Evolutionary conservation across 1,284 basidiomycete genomes (phyloP).

Genomic region (Thecaphora thlaspeos): DNA sequence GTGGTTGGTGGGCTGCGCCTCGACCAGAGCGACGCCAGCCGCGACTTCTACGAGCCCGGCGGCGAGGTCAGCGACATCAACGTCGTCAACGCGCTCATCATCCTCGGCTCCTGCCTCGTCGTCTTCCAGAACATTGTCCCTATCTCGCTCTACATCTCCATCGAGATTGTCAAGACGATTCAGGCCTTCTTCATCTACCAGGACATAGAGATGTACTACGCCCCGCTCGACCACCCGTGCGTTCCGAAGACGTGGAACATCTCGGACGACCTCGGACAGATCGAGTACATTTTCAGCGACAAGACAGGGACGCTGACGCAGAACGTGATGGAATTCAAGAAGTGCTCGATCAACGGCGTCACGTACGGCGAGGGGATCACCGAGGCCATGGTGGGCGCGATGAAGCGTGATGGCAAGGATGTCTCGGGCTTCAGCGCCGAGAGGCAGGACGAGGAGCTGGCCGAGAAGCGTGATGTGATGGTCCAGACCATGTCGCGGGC

Average conservation of each 20-base stretch:
- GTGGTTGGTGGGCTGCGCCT: conserved; percentile 75
- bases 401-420: conserved; percentile 73
- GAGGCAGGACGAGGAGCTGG: conserved; percentile 62
- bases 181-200: conserved; percentile 95
- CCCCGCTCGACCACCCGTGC: conserved; percentile 75
- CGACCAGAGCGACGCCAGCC: conserved; percentile 67
- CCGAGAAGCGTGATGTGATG: conserved; percentile 74
- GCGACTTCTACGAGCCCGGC: conserved; percentile 64
- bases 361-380: conserved; percentile 89
- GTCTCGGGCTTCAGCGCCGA: conserved; percentile 67
- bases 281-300: conserved; percentile 96
- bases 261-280: conserved; percentile 94
- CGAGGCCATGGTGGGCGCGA: conserved; percentile 89
- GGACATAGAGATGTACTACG: conserved; percentile 95
- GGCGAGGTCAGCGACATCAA: conserved; percentile 55
- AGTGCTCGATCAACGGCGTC: conserved; percentile 82
- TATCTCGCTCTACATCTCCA: conserved; percentile 93
- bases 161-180: conserved; percentile 96
- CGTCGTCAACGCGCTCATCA: conserved; percentile 79
- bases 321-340: conserved; percentile 95
- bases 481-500: conserved; percentile 69
- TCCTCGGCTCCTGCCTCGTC: conserved; percentile 73
- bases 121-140: conserved; percentile 98
- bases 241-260: conserved; percentile 98
- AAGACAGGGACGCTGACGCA: conserved; percentile 65